Conservation (phyloP, 148 eudicot species). For the Rhododendron henanense region DNA sequence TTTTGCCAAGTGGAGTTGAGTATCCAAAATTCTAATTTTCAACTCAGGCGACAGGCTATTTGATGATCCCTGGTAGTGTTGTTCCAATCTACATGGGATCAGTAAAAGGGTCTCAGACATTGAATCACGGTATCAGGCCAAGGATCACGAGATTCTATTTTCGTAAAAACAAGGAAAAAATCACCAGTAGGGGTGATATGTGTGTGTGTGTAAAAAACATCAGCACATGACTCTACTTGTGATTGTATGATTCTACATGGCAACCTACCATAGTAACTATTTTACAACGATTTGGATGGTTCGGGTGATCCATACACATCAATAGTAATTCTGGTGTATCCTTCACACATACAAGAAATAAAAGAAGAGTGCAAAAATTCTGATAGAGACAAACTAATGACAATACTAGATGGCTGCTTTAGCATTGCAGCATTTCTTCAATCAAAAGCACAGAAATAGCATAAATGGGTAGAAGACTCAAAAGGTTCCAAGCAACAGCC, state of each 20-base stretch:
- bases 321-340: background rate
- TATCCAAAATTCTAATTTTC: background rate
- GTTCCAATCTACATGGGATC: background rate
- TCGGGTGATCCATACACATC: background rate
- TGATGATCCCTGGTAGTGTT: background rate
- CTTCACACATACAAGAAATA: background rate
- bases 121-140: background rate
- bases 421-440: no score
- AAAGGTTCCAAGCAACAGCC: background rate
- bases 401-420: background rate
- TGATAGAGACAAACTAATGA: background rate
- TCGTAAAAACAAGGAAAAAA: background rate
- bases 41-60: background rate
- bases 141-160: background rate
- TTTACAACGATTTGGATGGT: background rate
- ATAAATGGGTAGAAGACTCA: background rate
- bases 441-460: no score
- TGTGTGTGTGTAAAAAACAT: background rate
- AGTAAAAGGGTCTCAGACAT: background rate
- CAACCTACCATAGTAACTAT: background rate
- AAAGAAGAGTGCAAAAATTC: background rate
- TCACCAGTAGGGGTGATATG: background rate
- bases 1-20: background rate
- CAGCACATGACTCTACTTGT: background rate
- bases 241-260: background rate